phyloP scores from a whole-genome alignment of 495 filamentous ascomycete genomes.

The Zalerion maritima region DNA sequence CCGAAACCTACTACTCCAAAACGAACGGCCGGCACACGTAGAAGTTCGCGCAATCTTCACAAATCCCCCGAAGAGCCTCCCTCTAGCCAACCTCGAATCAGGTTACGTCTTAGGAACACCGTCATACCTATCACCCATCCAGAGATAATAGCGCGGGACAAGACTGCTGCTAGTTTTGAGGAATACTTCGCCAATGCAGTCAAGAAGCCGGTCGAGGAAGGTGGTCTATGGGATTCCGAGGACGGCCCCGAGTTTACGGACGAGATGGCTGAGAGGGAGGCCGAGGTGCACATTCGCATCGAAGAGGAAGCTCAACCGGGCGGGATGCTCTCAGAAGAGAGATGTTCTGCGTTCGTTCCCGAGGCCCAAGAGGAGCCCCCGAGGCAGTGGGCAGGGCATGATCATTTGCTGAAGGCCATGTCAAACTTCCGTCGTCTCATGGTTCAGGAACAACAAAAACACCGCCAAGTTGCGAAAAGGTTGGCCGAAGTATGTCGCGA shows the following conservation, averaged over 20 bases:
- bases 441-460: slow-evolving; percentile 58
- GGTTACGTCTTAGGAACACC: slow-evolving; percentile 24
- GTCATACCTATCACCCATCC: slow-evolving; percentile 39
- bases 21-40: slow-evolving; percentile 18
- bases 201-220: slow-evolving; percentile 30
- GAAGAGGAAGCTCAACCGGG: slow-evolving; percentile 57
- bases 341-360: slow-evolving; percentile 60
- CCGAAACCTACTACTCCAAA: slow-evolving; percentile 19
- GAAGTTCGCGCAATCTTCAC: slow-evolving; percentile 19
- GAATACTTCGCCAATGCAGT: slow-evolving; percentile 34
- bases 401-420: slow-evolving; percentile 72
- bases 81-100: slow-evolving; percentile 24
- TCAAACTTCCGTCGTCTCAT: slow-evolving; percentile 66
- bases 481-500: slow-evolving; percentile 44
- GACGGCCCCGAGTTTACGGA: slow-evolving; percentile 38
- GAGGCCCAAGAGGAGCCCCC: slow-evolving; percentile 63
- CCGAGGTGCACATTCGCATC: slow-evolving; percentile 40
- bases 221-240: slow-evolving; percentile 36
- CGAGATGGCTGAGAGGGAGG: slow-evolving; percentile 38
- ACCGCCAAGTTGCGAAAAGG: slow-evolving; percentile 49
- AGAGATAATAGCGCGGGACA: slow-evolving; percentile 19
- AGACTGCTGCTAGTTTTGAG: slow-evolving; percentile 34
- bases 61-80: slow-evolving; percentile 10
- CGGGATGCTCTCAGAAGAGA: slow-evolving; percentile 54
- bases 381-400: slow-evolving; percentile 66